Evolutionary conservation across 805 yeast genomes (phyloP), one percentile per base, ranked within the genome.

Genomic region (Monosporozyma unispora): DNA sequence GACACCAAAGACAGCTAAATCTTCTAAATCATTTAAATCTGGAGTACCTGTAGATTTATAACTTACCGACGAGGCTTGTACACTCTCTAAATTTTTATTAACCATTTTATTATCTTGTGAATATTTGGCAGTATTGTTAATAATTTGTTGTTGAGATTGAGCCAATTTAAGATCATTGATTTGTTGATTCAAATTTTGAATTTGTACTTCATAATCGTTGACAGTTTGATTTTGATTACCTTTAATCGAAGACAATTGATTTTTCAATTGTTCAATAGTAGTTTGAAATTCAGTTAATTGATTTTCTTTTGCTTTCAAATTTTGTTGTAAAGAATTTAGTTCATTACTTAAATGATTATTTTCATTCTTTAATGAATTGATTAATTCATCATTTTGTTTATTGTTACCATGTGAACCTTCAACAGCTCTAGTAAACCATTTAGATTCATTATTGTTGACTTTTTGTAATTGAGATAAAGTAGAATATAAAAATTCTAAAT

Each of bases 401-500:
- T 29, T 37, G 27, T 18, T 23, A 19, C 8, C 44, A 10, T 22
- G 35, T 27, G 4, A 12, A 37, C 25, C 21, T 22, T 52, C 47
- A 1, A 53, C 53, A 10, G 47, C 48, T 50, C 67, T 61, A 5
- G 54, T 53, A 44, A 65, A 66, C 62, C 63, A 59, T 47, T 63
- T 61, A 3, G 72, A 61, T 21, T 66, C 56, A 25, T 71, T 70
- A n/a, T 56, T 52, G 53, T 80, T 81, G 51, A 77, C 67, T 51
- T 71, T 74, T 49, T 71, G 74, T 48, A 72, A 75, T 62, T 84
- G 90, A 54, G 86, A 80, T 72, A 84, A 70, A 48, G 81, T 76
- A 2, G 96, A 88, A 63, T 87, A 90, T 50, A 87, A 69, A 57
- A 87, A 87, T 68, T 90, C 97, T 63, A 90, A 72, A 63, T 90